Base-by-base conservation (phyloP, 495 filamentous ascomycete genomes). In the Halenospora varia region DNA sequence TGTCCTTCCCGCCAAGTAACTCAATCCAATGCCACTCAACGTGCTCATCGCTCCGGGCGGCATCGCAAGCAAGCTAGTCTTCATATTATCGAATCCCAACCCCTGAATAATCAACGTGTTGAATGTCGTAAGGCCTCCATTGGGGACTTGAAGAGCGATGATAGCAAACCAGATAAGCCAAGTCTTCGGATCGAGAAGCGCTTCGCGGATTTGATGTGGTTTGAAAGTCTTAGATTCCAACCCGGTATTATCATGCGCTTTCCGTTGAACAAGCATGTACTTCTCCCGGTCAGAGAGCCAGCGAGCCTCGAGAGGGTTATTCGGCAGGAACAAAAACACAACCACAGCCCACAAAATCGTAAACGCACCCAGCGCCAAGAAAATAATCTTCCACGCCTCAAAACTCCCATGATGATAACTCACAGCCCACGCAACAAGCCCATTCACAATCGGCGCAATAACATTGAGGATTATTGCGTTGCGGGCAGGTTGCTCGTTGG, bases 161-260 rank as follows among this genome's bases (percentile, higher is more conserved):
- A 40, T 29, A 20, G 46, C 35, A 3, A 60, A 54, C n/a, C 53
- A 48, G 23, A 54, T 40, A 48, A 84, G 70, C 60, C 82, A 84
- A 1, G 81, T 64, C 54, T 83, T 86, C 18, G 77, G 73, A 55
- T 87, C 84, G 46, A 66, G 55, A 18, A 75, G 66, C 0, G 82
- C 82, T 50, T 86, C 84, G 0, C 65, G 53, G 4, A 84, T 71
- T 60, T 87, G 84, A 41, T 79, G 75, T n/a, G 66, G 69, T 57
- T 85, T 85, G n/a, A 85, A 75, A 48, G 75, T 71, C 51, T 83
- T 80, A 57, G 84, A 86, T 69, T 86, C 83, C n/a, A 86, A 73
- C 46, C 84, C 84, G 0, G 82, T 86, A 61, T 86, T 82, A 51
- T 86, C 84, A 10, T 74, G 73, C 23, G 81, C 70, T 13, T 86